A percentile compares a stretch with the other conserved stretches of the same genome.
These are phyloP conservation scores for Adiantum capillusveneris DNA, from an alignment of 75 land plant species.

Conservation along the genomic window DNA sequence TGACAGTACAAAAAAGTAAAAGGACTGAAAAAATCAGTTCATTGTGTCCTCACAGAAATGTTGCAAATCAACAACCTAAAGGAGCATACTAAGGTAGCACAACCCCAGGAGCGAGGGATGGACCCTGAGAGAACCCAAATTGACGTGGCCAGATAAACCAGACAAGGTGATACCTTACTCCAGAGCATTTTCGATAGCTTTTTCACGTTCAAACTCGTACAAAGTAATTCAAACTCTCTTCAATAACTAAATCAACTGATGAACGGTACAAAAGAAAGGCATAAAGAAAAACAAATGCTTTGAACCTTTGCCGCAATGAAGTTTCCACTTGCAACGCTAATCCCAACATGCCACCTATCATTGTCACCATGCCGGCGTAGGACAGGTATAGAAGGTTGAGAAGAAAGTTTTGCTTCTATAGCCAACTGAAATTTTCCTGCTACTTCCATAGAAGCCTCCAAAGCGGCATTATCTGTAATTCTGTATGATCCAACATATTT, in stretches of 20 bases:
- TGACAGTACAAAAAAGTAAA: no score
- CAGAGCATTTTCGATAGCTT: no score
- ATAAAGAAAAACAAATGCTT: background rate
- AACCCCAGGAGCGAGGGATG: no score
- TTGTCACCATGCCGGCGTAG: conserved; percentile 87
- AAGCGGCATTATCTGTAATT: conserved; percentile 71
- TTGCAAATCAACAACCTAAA: no score
- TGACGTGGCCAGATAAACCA: no score
- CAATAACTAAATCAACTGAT: background rate
- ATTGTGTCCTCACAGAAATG: no score
- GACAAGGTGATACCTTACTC: no score
- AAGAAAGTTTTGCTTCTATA: conserved; percentile 91
- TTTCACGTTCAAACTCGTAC: no score
- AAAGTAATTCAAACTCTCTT: no score
- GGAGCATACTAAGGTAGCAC: no score
- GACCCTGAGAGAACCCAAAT: no score
- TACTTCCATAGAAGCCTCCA: conserved; percentile 93
- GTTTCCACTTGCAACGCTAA: conserved; percentile 93
- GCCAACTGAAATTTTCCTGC: conserved; percentile 68
- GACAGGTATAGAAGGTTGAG: conserved; percentile 74
- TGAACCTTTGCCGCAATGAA: conserved; percentile 90
- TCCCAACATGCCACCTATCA: conserved; percentile 85
- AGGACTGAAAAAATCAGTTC: no score
- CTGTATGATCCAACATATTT: conserved; percentile 85
- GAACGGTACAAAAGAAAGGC: background rate